Base-by-base conservation (phyloP, 257 asterid species). In the Rauvolfia tetraphylla region DNA sequence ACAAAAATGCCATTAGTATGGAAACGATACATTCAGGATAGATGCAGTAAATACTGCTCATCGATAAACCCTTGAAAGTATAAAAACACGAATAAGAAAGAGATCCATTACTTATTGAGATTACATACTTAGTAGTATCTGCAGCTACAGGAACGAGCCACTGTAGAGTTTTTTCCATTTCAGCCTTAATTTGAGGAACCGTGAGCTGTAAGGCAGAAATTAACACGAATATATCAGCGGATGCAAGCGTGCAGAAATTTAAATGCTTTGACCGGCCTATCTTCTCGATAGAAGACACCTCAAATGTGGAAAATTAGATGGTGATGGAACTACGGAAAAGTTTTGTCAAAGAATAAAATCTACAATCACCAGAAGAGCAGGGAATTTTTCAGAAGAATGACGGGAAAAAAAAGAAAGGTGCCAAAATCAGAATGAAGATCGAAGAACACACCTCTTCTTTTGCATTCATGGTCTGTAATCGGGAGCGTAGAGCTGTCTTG, bases 71-170 rank as follows among this genome's bases (percentile, higher is more conserved):
- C 23, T 4, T 1, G 62, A 23, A 62, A 4, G 22, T 61, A 29
- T 61, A 29, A 61, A 61, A 10, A 46, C 1, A 5, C 5, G 10
- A 54, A 20, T 31, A 59, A 59, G 67, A 59, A 59, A 13, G 67
- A 59, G 41, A 61, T 61, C 3, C 9, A 1, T 10, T 61, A 10
- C 14, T 18, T 31, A 18, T 17, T 34, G 27, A 38, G 23, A 0
- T 73, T 10, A 67, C 90, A 2, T 90, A 92, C 99, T 89, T 95
- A 61, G 96, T 88, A 62, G 99, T 95, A 78, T 95, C 97, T 44
- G 94, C 76, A 23, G 99, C 97, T 34, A 92, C 85, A 29, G 99
- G 99, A 63, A 95, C 96, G 73, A 95, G 97, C 99, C 99, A 95
- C 44, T 85, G 95, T 12, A 95, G 96, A 73, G 93, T 84, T 85